Evolutionary conservation across 2,329 filamentous ascomycete species (phyloP), one percentile per base, ranked within the genome.

Genomic region (Lasiodiplodia gonubiensis): DNA sequence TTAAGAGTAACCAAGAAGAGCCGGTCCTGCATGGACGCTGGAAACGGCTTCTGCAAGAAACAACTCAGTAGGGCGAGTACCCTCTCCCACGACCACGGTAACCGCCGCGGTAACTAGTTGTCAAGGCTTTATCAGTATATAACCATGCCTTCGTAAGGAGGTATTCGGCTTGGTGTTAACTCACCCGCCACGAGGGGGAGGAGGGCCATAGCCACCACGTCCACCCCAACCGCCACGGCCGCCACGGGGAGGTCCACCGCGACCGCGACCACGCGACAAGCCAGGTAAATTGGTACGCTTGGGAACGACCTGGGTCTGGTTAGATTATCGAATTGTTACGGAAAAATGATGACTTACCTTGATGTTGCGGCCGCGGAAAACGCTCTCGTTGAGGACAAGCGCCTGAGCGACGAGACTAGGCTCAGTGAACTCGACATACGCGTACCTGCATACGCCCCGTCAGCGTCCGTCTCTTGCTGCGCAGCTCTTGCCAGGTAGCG

Each of bases 341-440:
- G 10, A 8, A 25, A 49, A 2, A 42, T 11, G 10, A 46, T 33
- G 39, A 69, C 80, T 72, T 77, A 98, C 95, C 88, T 99, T 99
- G 79, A 99, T 88, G 79, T 95, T 96, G 75, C 95, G 89, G 70
- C 93, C 94, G 75, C 95, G 93, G 83, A 99, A 97, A 68, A 96
- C 86, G 80, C 93, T 97, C 82, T 99, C 95, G 79, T 99, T 98
- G 68, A 99, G 85, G 49, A 98, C 93, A 69, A 99, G 86, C 30
- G 95, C 95, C 79, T 97, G 92, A 57, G 92, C 93, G 70, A 99
- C 94, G 69, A 68, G 86, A 80, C 89, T 94, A 59, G 95, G 93
- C 82, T 98, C 95, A 69, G 92, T 91, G 78, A 99, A 99, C 82
- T 99, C 95, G 75, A 99, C 95, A 82, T 99, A 99, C 76, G 95